A percentile compares a stretch with the other conserved stretches of the same genome.
Conservation (phyloP, 371 early-diverging fungal species). For the Mortierella sp. region DNA sequence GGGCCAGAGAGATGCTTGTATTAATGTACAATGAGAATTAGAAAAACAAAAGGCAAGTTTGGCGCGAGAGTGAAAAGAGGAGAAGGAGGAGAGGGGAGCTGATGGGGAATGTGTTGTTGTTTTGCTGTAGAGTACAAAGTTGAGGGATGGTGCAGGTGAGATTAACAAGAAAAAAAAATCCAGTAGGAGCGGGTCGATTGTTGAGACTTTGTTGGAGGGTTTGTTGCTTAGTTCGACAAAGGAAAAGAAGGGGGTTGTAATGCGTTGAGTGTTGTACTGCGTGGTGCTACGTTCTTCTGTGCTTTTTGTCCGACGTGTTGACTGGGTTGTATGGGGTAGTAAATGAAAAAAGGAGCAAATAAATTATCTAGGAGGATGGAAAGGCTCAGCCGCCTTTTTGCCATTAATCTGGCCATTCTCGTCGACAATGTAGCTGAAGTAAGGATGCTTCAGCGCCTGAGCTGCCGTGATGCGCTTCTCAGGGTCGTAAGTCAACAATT, state of each 20-base stretch:
- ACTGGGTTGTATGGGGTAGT: not conserved
- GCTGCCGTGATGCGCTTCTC: constrained; percentile 71
- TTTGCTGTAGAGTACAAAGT: constrained; percentile 8
- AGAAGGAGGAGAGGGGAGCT: not conserved
- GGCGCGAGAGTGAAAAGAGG: not conserved
- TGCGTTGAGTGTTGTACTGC: not conserved
- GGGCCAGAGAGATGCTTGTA: not conserved
- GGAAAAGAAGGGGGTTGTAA: not conserved
- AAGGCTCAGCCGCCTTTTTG: constrained; percentile 18
- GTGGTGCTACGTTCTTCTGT: not conserved
- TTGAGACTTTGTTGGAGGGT: no score
- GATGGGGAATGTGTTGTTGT: not conserved
- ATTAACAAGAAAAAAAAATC: not conserved
- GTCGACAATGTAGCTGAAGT: constrained; percentile 55
- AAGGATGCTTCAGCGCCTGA: constrained; percentile 79
- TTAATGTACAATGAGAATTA: not conserved
- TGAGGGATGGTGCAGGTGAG: not conserved
- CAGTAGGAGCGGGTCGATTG: not conserved
- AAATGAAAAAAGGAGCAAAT: constrained; percentile 3
- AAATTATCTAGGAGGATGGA: constrained; percentile 19
- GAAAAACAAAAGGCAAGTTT: not conserved
- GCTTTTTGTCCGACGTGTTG: not conserved
- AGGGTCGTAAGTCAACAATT: constrained; percentile 78
- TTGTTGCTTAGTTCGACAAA: no score
- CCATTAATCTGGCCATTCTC: constrained; percentile 40